Conservation (phyloP, 2,329 filamentous ascomycete genomes). For the Pseudopyricularia javanii region DNA sequence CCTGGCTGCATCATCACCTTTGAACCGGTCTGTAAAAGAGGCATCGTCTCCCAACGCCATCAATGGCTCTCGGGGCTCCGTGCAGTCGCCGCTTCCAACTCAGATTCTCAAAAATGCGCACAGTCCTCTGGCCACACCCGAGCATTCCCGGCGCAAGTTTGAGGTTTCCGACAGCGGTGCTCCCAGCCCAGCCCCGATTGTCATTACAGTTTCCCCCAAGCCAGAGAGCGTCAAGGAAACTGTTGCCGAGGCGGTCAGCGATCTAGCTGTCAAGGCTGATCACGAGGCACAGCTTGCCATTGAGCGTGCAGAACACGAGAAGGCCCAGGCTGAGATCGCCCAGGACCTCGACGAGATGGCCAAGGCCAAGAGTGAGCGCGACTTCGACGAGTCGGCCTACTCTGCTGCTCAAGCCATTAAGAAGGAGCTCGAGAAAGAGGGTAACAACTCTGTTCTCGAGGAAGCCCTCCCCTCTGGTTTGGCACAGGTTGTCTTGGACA, state of each 20-base stretch:
- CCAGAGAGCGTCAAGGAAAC: slow-evolving; percentile 33
- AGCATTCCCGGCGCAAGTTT: slow-evolving; percentile 19
- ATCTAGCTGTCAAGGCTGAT: slow-evolving; percentile 43
- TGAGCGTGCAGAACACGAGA: slow-evolving; percentile 38
- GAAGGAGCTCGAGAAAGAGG: slow-evolving; percentile 40
- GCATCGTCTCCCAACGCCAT: slow-evolving; percentile 16
- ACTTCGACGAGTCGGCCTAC: slow-evolving; percentile 38
- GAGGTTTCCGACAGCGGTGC: slow-evolving; percentile 14
- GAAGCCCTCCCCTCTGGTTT: slow-evolving; percentile 35
- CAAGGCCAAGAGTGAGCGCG: slow-evolving; percentile 37
- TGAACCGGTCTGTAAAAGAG: slow-evolving; percentile 27
- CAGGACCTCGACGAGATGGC: slow-evolving; percentile 36
- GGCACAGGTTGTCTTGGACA: slow-evolving; percentile 34
- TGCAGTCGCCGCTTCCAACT: slow-evolving; percentile 21
- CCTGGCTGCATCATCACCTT: slow-evolving; percentile 23
- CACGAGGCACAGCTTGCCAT: slow-evolving; percentile 53
- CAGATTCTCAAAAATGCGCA: slow-evolving; percentile 41
- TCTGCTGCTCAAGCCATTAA: slow-evolving; percentile 35
- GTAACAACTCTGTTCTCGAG: slow-evolving; percentile 40
- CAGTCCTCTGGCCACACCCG: slow-evolving; percentile 31
- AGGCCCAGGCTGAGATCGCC: slow-evolving; percentile 33
- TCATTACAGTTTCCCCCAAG: slow-evolving; percentile 3
- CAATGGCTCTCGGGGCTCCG: slow-evolving; percentile 11
- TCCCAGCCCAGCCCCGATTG: neutral
- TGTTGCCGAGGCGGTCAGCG: slow-evolving; percentile 57